A percentile compares a stretch with the other conserved stretches of the same genome.
Conservation (phyloP, 1,139 yeast genomes). For the Blastobotrys ciferrii region DNA sequence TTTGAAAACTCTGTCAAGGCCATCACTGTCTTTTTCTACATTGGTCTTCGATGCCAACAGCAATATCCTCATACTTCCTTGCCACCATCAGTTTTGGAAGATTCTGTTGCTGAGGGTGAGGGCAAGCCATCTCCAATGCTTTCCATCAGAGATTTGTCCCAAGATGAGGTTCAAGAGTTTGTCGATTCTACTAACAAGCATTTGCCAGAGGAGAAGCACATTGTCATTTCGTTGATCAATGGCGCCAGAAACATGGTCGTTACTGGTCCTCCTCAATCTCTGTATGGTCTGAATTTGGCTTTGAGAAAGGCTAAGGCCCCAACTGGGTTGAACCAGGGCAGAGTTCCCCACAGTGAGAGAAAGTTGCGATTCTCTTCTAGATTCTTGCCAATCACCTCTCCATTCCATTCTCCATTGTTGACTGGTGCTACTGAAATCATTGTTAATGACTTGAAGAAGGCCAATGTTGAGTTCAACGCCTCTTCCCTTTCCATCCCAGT, state of each 20-base stretch:
- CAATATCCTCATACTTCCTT: constrained; percentile 90
- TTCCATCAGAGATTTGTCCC: constrained; percentile 82
- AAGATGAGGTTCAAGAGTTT: constrained; percentile 71
- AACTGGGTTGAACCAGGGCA: constrained; percentile 89
- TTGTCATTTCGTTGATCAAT: constrained; percentile 84
- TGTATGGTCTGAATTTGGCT: constrained; percentile 89
- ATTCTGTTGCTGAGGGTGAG: constrained; percentile 89
- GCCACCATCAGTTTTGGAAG: constrained; percentile 92
- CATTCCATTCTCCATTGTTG: constrained; percentile 91
- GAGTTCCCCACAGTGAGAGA: constrained; percentile 90
- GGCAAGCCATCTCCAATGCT: constrained; percentile 98
- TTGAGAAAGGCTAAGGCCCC: constrained; percentile 94
- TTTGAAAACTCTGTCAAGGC: constrained; percentile 71
- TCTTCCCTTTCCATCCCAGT: constrained; percentile 75
- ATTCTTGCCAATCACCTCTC: constrained; percentile 92
- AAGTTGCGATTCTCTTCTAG: constrained; percentile 89
- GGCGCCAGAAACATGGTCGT: constrained; percentile 96
- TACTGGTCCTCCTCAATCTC: constrained; percentile 98
- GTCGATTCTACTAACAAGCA: constrained; percentile 89
- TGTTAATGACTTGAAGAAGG: constrained; percentile 58
- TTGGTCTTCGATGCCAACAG: constrained; percentile 88
- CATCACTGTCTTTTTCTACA: constrained; percentile 79
- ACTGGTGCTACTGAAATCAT: constrained; percentile 68
- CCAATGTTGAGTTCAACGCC: constrained; percentile 56
- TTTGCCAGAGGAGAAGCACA: constrained; percentile 87